These are phyloP conservation scores for Laguncularia racemosa DNA, from an alignment of 345 rosid genomes.

Conservation along the genomic window DNA sequence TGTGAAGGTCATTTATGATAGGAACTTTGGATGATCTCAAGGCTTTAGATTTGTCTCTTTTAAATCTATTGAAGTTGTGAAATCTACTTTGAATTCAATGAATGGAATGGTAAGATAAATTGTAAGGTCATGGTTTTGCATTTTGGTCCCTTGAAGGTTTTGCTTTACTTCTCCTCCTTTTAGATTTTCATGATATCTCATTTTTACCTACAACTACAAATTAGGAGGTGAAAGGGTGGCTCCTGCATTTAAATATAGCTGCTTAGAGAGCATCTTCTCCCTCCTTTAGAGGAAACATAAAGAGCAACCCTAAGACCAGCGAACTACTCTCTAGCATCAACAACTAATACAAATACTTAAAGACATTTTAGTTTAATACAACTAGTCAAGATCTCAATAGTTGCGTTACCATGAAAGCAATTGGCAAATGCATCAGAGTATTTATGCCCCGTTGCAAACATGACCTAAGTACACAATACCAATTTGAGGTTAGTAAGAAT, in stretches of 20 bases:
- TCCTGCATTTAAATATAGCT: slow-evolving; percentile 65
- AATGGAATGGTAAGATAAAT: slow-evolving; percentile 61
- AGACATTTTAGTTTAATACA: neutral
- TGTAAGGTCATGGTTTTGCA: neutral
- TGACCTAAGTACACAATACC: too few relatives aligned
- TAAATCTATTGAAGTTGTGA: slow-evolving; percentile 50
- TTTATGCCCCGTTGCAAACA: too few relatives aligned
- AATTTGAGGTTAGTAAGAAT: too few relatives aligned
- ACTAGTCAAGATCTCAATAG: neutral
- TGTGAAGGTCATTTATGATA: slow-evolving; percentile 75
- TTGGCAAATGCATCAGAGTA: too few relatives aligned
- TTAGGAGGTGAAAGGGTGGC: slow-evolving; percentile 92
- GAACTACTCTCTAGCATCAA: slow-evolving; percentile 43
- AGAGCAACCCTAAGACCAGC: slow-evolving; percentile 29
- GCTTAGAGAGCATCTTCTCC: slow-evolving; percentile 38
- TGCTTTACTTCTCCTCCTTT: slow-evolving; percentile 3
- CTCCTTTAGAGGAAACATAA: slow-evolving; percentile 15
- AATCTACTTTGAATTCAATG: slow-evolving; percentile 52
- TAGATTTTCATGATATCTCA: neutral
- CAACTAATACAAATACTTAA: slow-evolving; percentile 17
- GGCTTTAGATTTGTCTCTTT: slow-evolving; percentile 86
- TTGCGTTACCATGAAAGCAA: too few relatives aligned
- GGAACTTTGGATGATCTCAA: slow-evolving; percentile 64
- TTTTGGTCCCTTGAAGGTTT: neutral
- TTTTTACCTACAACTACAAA: slow-evolving; percentile 5